Base-by-base conservation (phyloP, 805 yeast species). In the Citeromyces matritensis region DNA sequence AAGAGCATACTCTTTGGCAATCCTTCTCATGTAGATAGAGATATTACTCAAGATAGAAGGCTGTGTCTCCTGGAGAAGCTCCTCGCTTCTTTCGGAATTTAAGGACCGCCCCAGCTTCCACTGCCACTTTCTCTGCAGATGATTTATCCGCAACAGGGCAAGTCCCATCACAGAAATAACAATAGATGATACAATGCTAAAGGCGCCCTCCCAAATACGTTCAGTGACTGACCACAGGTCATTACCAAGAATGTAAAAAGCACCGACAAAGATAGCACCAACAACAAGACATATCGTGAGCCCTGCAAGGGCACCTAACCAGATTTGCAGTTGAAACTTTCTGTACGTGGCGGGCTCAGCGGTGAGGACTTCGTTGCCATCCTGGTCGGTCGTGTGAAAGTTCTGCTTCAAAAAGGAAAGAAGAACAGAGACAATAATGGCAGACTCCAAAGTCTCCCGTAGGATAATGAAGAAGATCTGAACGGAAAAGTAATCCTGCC, bases 171-270 rank as follows among this genome's bases (percentile, higher is more conserved):
- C 55, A 1, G 94, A 80, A 37, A 85, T 85, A 36, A 85, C 71
- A 2, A 78, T 44, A 12, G 91, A 70, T 3, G 94, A 84, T 21
- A 84, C 49, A 9, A 86, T 61, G 42, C 88, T 78, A 46, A 85
- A 73, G 1, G 74, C 54, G 6, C 94, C 94, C 48, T 85, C 96
- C 81, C 94, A 85, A 33, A 82, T 62, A 43, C 91, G 72, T 49
- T 85, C 96, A 26, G 95, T 78, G 37, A 73, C 57, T 6, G 86
- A 69, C 95, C 95, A 85, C 33, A 82, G 56, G 53, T 85, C 93
- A 15, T 75, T 71, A 10, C 95, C 95, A 21, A 86, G 55, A 29
- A 73, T 47, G 44, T 84, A 83, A 51, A 85, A 85, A 4, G 74
- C 59, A 8, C 63, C 53, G 23, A 85, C 71, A 47, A 85, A 79